Evolutionary conservation across 2,329 filamentous ascomycete genomes (phyloP).

Genomic region (Phyllosticta capitalensis): DNA sequence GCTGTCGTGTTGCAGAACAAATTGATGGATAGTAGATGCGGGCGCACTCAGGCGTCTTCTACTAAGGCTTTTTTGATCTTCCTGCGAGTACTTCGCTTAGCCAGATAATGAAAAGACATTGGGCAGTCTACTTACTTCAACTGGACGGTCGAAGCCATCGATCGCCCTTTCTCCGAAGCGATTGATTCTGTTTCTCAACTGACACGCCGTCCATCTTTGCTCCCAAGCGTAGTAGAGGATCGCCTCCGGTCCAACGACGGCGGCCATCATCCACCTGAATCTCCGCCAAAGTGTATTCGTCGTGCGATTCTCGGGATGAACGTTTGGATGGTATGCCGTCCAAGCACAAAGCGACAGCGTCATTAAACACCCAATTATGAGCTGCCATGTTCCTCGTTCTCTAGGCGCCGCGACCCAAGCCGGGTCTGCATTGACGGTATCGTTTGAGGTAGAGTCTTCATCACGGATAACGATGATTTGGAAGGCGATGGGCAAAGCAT

Average conservation of each 20-base stretch:
- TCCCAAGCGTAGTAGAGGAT: slow-evolving; percentile 19
- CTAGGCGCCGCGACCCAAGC: slow-evolving; percentile 15
- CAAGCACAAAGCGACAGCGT: slow-evolving; percentile 20
- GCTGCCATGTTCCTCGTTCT: slow-evolving; percentile 17
- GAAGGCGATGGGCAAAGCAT: neutral
- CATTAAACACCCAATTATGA: slow-evolving; percentile 17
- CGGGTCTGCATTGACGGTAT: neutral
- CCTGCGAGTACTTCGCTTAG: no score
- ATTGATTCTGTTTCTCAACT: slow-evolving; percentile 12
- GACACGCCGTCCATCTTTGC: slow-evolving; percentile 15
- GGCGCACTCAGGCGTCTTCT: no score
- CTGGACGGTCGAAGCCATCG: neutral
- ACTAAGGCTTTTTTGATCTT: no score
- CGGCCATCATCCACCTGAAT: slow-evolving; percentile 16
- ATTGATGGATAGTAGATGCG: no score
- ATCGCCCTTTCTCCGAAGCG: neutral
- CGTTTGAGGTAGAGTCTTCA: neutral
- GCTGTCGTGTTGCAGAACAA: neutral
- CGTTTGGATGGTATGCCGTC: slow-evolving; percentile 21
- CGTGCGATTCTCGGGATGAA: slow-evolving; percentile 1
- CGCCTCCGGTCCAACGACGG: slow-evolving; percentile 16
- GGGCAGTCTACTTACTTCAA: neutral
- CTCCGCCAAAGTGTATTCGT: slow-evolving; percentile 8
- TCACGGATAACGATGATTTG: neutral
- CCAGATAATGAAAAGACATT: no score